Evolutionary conservation across 2,329 filamentous ascomycete genomes (phyloP).

Genomic region (Talaromyces sp.): DNA sequence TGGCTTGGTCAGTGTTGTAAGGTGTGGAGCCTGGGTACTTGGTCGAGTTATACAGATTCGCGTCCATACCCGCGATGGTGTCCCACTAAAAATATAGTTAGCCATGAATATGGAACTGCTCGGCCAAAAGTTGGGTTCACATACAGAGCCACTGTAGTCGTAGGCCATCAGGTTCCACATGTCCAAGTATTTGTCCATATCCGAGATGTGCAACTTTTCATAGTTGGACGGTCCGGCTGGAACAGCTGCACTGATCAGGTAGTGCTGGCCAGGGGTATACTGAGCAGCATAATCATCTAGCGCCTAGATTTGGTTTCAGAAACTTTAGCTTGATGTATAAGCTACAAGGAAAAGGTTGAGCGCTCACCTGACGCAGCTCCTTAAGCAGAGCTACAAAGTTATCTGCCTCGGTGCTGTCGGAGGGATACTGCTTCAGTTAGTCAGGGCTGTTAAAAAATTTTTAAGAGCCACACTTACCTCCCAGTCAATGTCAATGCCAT

Average conservation of each 20-base stretch:
- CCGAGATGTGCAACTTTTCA: constrained; percentile 35
- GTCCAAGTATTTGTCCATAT: constrained; percentile 45
- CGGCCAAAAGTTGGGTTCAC: not conserved
- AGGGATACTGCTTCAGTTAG: constrained; percentile 23
- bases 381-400: constrained; percentile 32
- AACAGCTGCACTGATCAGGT: constrained; percentile 44
- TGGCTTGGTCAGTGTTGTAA: constrained; percentile 67
- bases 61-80: constrained; percentile 22
- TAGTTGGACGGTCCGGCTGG: constrained; percentile 40
- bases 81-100: constrained; percentile 6
- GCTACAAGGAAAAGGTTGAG: not conserved
- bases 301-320: constrained; percentile 33
- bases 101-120: not conserved
- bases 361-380: constrained; percentile 21
- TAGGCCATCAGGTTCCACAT: constrained; percentile 70
- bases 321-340: not conserved
- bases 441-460: constrained; percentile 27
- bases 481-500: constrained; percentile 41
- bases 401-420: constrained; percentile 25
- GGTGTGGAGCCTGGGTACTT: constrained; percentile 63
- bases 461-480: constrained; percentile 21
- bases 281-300: constrained; percentile 41
- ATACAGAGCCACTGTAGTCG: constrained; percentile 53
- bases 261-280: constrained; percentile 35
- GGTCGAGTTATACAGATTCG: constrained; percentile 65